Conservation (phyloP, 805 yeast genomes). For the Candida endomychidarum region DNA sequence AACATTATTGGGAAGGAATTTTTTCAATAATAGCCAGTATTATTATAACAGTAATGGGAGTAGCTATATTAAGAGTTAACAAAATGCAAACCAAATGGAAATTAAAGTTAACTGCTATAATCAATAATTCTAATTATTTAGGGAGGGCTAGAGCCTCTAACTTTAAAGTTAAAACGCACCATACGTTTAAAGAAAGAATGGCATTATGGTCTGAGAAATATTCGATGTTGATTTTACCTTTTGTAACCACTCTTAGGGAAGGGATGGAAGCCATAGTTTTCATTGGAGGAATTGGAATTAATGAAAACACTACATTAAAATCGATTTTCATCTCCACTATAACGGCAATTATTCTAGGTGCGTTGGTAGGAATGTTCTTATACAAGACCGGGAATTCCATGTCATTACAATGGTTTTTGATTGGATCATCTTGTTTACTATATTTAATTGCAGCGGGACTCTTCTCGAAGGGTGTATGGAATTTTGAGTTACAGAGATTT, state of each 20-base stretch:
- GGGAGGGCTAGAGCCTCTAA: constrained; percentile 19
- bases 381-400: constrained; percentile 79
- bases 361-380: constrained; percentile 60
- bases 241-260: constrained; percentile 83
- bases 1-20: constrained; percentile 49
- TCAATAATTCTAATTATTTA: constrained; percentile 24
- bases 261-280: constrained; percentile 92
- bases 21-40: constrained; percentile 46
- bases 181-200: constrained; percentile 7
- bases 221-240: constrained; percentile 56
- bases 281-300: constrained; percentile 76
- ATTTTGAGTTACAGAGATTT: constrained; percentile 74
- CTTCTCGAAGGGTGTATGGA: constrained; percentile 88
- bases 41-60: constrained; percentile 47
- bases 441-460: constrained; percentile 87
- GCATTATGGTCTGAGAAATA: constrained; percentile 25
- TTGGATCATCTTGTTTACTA: constrained; percentile 74
- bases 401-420: constrained; percentile 71
- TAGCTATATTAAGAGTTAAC: constrained; percentile 43
- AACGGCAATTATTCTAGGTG: constrained; percentile 59
- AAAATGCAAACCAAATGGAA: constrained; percentile 48
- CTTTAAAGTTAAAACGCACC: constrained; percentile 1
- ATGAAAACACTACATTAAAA: constrained; percentile 34
- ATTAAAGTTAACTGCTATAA: constrained; percentile 31
- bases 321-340: constrained; percentile 56